Base-by-base conservation (phyloP, 768 basidiomycete species). In the Clitopilus hobsonii region DNA sequence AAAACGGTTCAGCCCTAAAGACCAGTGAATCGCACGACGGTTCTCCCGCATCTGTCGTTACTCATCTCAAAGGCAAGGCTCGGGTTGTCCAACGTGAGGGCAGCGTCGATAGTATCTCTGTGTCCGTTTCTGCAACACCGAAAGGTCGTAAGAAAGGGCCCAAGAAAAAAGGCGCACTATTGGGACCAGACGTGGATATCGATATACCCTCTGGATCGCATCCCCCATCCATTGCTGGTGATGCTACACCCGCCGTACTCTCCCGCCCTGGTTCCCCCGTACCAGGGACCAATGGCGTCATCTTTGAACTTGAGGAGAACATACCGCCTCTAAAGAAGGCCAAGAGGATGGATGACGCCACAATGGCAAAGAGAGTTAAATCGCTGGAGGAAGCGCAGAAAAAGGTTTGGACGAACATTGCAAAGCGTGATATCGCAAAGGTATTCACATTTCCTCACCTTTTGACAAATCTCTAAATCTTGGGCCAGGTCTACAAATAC, bases 331-430 rank as follows among this genome's bases (percentile, higher is more conserved):
- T 92, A 63, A 89, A 79, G 71, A 84, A 79, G 62, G 89, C 89
- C 5, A 90, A 88, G 68, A 89, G 86, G 67, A 74, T 89, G 2
- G 91, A 92, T 53, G 88, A 88, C 47, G 72, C 68, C 54, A 78
- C 82, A 2, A 87, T 89, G 79, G 67, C 81, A 23, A 91, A 91
- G 64, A 83, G 91, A 36, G 75, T 92, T 55, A 86, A 85, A 67
- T 77, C 83, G 5, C 66, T 94, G 26, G 92, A 93, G 65, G 94
- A 94, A 61, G 77, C 88, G 0, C 93, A 94, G 71, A 79, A 82
- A 55, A 94, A 92, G 70, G 87, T 93, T 7, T 96, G 94, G 94
- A 86, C 85, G 20, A 91, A 86, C 61, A 94, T 96, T 49, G 94
- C 91, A 1, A 78, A 83, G 58, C 78, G 84, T 61, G 94, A 95